phyloP scores from a whole-genome alignment of 2,329 filamentous ascomycete genomes.

The Didymella glomerata region DNA sequence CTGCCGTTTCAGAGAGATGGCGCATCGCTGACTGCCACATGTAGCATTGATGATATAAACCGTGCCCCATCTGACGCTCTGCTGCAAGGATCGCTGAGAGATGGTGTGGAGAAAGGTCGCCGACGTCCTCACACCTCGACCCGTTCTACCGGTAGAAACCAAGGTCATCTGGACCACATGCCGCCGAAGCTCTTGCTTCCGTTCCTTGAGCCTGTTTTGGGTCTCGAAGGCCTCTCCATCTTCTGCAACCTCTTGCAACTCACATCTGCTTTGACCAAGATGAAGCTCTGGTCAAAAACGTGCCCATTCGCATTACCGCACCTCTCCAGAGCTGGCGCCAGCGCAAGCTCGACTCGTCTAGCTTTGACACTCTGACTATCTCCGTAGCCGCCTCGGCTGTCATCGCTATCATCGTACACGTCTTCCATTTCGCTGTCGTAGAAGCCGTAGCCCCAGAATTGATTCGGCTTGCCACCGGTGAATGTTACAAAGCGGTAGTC shows the following conservation, averaged over 20 bases:
- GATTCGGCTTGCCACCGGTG: slow-evolving; percentile 42
- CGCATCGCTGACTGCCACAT: slow-evolving; percentile 4
- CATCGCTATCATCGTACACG: slow-evolving; percentile 42
- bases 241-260: slow-evolving; percentile 46
- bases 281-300: slow-evolving; percentile 49
- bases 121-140: slow-evolving; percentile 1
- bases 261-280: slow-evolving; percentile 51
- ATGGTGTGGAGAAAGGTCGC: slow-evolving; percentile 6
- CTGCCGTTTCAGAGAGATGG: slow-evolving; percentile 3
- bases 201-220: slow-evolving; percentile 23
- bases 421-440: slow-evolving; percentile 52
- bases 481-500: slow-evolving; percentile 52
- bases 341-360: slow-evolving; percentile 44
- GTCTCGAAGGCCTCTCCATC: slow-evolving; percentile 26
- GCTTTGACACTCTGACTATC: slow-evolving; percentile 24
- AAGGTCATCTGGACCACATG: slow-evolving; percentile 25
- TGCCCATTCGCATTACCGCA: slow-evolving; percentile 51
- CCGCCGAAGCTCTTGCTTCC: slow-evolving; percentile 24
- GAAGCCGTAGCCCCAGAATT: slow-evolving; percentile 48
- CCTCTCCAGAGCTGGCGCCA: slow-evolving; percentile 50
- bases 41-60: neutral
- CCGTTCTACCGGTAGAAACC: neutral
- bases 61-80: neutral
- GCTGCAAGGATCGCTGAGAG: neutral
- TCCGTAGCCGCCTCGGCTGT: slow-evolving; percentile 24